These are phyloP conservation scores for Epichloe gansuensis DNA, from an alignment of 2,329 filamentous ascomycete species.

Conservation along the genomic window DNA sequence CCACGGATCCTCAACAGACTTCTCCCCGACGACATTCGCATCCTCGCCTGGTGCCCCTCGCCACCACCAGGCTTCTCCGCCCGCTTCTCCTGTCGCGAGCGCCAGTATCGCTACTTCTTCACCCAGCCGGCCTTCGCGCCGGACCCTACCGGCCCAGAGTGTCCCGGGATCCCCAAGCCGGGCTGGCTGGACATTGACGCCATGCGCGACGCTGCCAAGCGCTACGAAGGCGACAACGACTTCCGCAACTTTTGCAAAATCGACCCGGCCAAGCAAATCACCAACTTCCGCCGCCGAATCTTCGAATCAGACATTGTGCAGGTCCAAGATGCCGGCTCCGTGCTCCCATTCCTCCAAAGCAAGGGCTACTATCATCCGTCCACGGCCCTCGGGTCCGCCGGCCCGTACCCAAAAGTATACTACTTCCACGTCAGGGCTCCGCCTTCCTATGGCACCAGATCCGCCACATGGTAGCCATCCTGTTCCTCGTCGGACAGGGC, in stretches of 20 bases:
- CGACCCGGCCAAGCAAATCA: constrained; percentile 79
- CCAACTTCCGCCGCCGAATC: constrained; percentile 68
- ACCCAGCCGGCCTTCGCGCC: constrained; percentile 82
- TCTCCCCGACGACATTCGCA: constrained; percentile 76
- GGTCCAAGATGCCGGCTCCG: constrained; percentile 41
- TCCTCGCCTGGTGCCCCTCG: constrained; percentile 85
- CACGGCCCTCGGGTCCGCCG: neutral
- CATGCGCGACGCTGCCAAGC: constrained; percentile 72
- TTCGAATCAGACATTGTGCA: constrained; percentile 70
- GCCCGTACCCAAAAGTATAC: constrained; percentile 55
- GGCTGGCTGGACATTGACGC: constrained; percentile 80
- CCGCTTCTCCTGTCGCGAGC: constrained; percentile 82
- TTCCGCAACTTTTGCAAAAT: constrained; percentile 97
- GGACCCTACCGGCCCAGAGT: constrained; percentile 22
- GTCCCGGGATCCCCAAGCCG: constrained; percentile 29
- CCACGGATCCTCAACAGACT: constrained; percentile 73
- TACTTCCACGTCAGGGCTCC: constrained; percentile 80
- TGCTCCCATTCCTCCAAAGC: constrained; percentile 42
- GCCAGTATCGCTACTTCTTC: constrained; percentile 95
- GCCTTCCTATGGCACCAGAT: constrained; percentile 99
- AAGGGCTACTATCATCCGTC: constrained; percentile 18
- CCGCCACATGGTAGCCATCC: constrained; percentile 77
- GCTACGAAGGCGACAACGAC: constrained; percentile 76
- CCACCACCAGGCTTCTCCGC: constrained; percentile 75
- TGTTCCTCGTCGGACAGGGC: constrained; percentile 88